Evolutionary conservation across 1,284 basidiomycete species (phyloP).

Genomic region (Tilletia setariae): DNA sequence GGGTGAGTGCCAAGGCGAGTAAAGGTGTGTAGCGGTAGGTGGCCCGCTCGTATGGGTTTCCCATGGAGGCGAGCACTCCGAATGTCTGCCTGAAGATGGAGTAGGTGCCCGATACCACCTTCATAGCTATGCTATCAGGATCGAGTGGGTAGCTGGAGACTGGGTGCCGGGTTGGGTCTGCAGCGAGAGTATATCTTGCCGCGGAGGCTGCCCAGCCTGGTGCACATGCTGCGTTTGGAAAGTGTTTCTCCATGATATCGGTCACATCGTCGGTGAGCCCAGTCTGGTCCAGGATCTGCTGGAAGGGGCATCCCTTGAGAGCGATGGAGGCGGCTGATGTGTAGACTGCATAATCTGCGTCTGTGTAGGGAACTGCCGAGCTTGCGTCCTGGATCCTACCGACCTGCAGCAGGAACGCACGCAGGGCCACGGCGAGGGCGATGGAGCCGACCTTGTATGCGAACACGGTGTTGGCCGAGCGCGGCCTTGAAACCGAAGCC

Average conservation of each 20-base stretch:
- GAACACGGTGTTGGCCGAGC: conserved; percentile 14
- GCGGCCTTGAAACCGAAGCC: not conserved
- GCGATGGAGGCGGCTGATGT: conserved; percentile 70
- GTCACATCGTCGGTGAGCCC: conserved; percentile 5
- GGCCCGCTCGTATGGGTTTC: conserved; percentile 82
- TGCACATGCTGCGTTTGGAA: not conserved
- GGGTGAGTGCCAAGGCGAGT: conserved; percentile 75
- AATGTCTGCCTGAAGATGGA: conserved; percentile 35
- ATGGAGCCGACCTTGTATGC: conserved; percentile 28
- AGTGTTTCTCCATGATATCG: conserved; percentile 1
- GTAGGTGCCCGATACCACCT: conserved; percentile 28
- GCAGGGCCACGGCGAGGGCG: conserved; percentile 62
- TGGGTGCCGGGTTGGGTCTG: not conserved
- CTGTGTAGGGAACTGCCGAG: conserved; percentile 87
- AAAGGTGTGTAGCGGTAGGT: conserved; percentile 97
- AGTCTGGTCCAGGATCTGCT: conserved; percentile 27
- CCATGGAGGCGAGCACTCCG: conserved; percentile 35
- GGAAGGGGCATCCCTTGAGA: conserved; percentile 37
- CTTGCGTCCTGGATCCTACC: conserved; percentile 81
- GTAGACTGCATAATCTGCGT: conserved; percentile 94
- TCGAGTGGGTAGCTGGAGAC: conserved; percentile 6
- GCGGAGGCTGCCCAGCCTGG: conserved; percentile 6
- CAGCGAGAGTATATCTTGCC: conserved; percentile 1
- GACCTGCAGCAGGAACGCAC: conserved; percentile 72
- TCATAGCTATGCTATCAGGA: conserved; percentile 23